Evolutionary conservation across 176 grass and related monocot species (phyloP), one percentile per base, ranked within the genome.

Genomic region (Carex kokanica): DNA sequence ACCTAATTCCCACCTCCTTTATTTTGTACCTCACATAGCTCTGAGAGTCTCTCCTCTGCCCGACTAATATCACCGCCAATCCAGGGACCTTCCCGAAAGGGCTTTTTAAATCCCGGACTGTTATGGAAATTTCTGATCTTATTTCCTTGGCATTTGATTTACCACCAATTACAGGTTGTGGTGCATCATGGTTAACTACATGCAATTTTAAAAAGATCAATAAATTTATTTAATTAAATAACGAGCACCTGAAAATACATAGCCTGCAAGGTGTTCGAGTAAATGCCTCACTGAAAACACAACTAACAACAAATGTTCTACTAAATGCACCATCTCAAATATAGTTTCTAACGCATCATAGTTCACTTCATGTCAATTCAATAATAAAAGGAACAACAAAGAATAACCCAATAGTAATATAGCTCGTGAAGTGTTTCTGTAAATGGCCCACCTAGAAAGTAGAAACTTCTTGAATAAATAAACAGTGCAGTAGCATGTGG

Each of bases 81-180:
- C n/a, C n/a, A n/a, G n/a, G n/a, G n/a, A n/a, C n/a, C n/a, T n/a
- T n/a, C n/a, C n/a, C n/a, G n/a, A n/a, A n/a, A n/a, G n/a, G n/a
- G n/a, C n/a, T n/a, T n/a, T n/a, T n/a, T n/a, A n/a, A n/a, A n/a
- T n/a, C n/a, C n/a, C n/a, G n/a, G n/a, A n/a, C n/a, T n/a, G n/a
- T n/a, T n/a, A n/a, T n/a, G n/a, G n/a, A n/a, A n/a, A n/a, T n/a
- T n/a, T n/a, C n/a, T n/a, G n/a, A n/a, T n/a, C n/a, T n/a, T n/a
- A n/a, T n/a, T n/a, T n/a, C n/a, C n/a, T n/a, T n/a, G n/a, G n/a
- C n/a, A n/a, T n/a, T n/a, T n/a, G n/a, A n/a, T 32, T 84, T 95
- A 10, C 92, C 95, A 88, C 95, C 88, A 36, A 98, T 93, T 62
- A 95, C 90, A 63, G 86, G 84, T 20, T 89, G 43, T 0, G 25